A percentile compares a stretch with the other conserved stretches of the same genome.
Conservation (phyloP, 257 asterid genomes). For the Fraxinus quadrangulata region DNA sequence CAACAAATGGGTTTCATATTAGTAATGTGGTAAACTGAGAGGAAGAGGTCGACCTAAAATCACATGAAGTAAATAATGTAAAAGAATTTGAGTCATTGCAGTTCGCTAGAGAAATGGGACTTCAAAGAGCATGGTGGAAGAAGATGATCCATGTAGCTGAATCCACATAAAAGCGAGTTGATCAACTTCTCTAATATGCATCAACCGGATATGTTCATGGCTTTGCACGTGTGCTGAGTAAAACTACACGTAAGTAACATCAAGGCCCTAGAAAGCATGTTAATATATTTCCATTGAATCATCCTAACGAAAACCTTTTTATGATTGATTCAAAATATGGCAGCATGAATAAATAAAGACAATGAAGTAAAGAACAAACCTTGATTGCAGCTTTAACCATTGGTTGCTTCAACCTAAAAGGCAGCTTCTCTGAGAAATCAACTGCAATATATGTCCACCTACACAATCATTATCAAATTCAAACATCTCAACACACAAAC, state of each 20-base stretch:
- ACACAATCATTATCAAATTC: conserved; percentile 23
- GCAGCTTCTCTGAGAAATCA: conserved; percentile 78
- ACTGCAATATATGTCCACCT: conserved; percentile 80
- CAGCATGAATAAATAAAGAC: neutral
- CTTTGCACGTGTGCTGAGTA: neutral
- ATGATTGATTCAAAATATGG: neutral
- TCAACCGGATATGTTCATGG: neutral
- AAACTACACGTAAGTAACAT: neutral
- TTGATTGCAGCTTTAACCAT: conserved; percentile 78
- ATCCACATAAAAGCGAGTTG: neutral
- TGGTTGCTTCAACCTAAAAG: conserved; percentile 75
- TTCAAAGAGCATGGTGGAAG: too few relatives aligned
- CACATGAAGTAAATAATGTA: neutral
- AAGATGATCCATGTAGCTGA: neutral
- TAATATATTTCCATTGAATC: neutral
- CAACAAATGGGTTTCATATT: neutral
- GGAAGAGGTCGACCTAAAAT: neutral
- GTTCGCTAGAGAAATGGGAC: too few relatives aligned
- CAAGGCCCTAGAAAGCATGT: neutral
- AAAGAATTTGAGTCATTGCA: neutral
- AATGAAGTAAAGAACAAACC: conserved; percentile 44
- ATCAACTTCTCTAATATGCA: neutral
- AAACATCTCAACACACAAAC: neutral
- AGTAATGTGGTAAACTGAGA: too few relatives aligned
- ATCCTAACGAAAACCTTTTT: neutral